phyloP scores from a whole-genome alignment of 163 green algal genomes.

The Volvox carteri region DNA sequence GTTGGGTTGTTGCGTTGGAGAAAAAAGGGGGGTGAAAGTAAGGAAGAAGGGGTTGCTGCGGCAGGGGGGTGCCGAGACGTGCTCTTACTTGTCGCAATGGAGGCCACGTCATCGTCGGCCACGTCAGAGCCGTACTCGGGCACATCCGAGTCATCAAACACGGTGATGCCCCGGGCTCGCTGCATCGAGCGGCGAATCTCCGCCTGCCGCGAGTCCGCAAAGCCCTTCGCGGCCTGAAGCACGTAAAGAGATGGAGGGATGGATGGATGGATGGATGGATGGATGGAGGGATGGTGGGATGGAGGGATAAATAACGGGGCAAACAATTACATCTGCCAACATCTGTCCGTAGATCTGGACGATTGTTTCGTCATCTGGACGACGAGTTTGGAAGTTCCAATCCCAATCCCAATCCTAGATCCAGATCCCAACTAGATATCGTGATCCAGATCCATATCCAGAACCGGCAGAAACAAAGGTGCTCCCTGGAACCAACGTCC shows the following conservation, averaged over 20 bases:
- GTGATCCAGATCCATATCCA: no score
- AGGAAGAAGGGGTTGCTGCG: neutral
- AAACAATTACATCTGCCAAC: neutral
- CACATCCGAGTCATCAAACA: neutral
- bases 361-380: no score
- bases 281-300: neutral
- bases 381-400: no score
- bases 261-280: neutral
- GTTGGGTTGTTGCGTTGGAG: neutral
- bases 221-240: conserved; percentile 28
- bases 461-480: no score
- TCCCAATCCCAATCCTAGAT: no score
- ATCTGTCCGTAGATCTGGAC: no score
- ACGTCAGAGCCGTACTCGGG: conserved; percentile 21
- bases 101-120: conserved; percentile 13
- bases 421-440: no score
- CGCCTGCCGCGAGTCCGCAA: neutral
- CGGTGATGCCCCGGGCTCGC: neutral
- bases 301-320: neutral
- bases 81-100: neutral
- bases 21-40: neutral
- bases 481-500: no score
- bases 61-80: no score
- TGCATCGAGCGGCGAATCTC: conserved; percentile 33
- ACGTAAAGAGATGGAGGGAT: neutral